These are phyloP conservation scores for Periconia digitata DNA, from an alignment of 2,329 filamentous ascomycete genomes.

Conservation along the genomic window DNA sequence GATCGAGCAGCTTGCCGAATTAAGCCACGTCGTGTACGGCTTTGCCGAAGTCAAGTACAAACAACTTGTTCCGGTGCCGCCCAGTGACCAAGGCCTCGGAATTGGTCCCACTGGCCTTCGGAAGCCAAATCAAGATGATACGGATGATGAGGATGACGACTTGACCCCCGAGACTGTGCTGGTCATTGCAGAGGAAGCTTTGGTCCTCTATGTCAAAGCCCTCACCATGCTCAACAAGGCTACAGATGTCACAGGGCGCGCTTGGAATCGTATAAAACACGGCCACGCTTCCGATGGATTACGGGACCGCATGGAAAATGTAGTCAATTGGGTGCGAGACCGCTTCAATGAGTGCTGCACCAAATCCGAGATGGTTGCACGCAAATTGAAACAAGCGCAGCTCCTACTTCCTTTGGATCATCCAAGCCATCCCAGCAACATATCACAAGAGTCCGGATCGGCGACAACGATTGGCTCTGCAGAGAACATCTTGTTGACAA, in stretches of 20 bases:
- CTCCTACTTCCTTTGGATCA: conserved; percentile 81
- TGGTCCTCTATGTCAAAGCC: conserved; percentile 95
- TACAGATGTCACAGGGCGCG: conserved; percentile 90
- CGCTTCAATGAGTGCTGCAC: conserved; percentile 97
- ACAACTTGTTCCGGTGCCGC: conserved; percentile 86
- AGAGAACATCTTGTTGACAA: conserved; percentile 80
- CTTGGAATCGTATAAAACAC: conserved; percentile 82
- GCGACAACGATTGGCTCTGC: conserved; percentile 63
- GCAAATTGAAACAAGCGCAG: conserved; percentile 85
- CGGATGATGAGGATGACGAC: conserved; percentile 59
- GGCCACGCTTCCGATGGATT: conserved; percentile 54
- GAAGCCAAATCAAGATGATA: conserved; percentile 41
- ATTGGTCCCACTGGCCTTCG: conserved; percentile 54
- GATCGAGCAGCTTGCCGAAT: conserved; percentile 88
- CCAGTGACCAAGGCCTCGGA: conserved; percentile 70
- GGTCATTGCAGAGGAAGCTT: conserved; percentile 85
- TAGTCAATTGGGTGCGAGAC: conserved; percentile 91
- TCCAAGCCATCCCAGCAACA: conserved; percentile 80
- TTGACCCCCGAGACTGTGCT: conserved; percentile 86
- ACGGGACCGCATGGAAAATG: conserved; percentile 78
- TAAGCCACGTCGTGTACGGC: conserved; percentile 94
- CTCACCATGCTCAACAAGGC: conserved; percentile 86
- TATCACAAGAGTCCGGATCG: conserved; percentile 61
- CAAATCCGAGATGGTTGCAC: conserved; percentile 91
- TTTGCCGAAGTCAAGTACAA: conserved; percentile 99